phyloP scores from a whole-genome alignment of 176 grass and related monocot genomes.

The Thalia dealbata region DNA sequence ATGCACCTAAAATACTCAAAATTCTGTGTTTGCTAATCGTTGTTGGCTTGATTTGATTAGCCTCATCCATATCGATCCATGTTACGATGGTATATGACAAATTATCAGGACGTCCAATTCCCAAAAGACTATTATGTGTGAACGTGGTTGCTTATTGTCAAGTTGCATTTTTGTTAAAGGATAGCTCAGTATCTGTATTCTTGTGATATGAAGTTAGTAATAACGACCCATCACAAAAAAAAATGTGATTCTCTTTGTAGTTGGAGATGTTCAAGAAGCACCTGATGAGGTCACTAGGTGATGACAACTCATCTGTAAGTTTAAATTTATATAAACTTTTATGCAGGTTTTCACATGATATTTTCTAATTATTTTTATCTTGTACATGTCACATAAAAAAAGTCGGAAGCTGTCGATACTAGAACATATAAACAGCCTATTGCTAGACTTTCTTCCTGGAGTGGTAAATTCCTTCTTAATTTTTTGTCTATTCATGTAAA shows the following conservation, averaged over 20 bases:
- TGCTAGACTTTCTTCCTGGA: constrained; percentile 33
- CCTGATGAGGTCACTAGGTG: constrained; percentile 70
- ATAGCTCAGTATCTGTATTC: not conserved
- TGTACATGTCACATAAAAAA: constrained; percentile 33
- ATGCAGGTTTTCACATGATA: constrained; percentile 6
- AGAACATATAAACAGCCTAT: constrained; percentile 30
- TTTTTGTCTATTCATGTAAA: constrained; percentile 11
- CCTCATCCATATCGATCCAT: not conserved
- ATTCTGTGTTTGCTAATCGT: not conserved
- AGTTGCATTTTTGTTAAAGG: not conserved
- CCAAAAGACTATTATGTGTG: not conserved
- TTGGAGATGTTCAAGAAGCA: constrained; percentile 94
- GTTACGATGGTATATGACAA: not conserved
- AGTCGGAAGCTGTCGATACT: constrained; percentile 45
- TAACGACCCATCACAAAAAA: not conserved
- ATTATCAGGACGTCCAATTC: not conserved
- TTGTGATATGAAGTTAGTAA: not conserved
- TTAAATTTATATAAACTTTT: constrained; percentile 5
- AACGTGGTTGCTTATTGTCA: not conserved
- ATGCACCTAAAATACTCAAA: not conserved
- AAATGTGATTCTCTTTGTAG: constrained; percentile 29
- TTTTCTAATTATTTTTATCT: not conserved
- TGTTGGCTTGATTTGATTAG: not conserved
- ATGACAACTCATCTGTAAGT: constrained; percentile 71
- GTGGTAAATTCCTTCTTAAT: constrained; percentile 35